phyloP scores from a whole-genome alignment of 768 basidiomycete species.

The Lactarius sanguifluus region DNA sequence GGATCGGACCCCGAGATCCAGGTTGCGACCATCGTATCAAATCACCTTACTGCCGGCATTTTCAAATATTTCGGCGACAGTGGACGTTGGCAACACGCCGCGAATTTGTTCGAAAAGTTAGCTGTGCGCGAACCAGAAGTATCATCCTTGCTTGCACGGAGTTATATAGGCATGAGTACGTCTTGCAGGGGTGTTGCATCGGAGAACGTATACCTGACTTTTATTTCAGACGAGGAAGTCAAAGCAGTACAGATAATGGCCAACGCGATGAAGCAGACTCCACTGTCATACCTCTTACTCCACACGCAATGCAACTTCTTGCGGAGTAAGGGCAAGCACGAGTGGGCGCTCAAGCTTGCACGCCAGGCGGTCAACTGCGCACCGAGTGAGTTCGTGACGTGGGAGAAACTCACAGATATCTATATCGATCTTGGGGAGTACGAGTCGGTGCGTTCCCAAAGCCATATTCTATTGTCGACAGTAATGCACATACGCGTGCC shows the following conservation, averaged over 20 bases:
- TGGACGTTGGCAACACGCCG: constrained; percentile 81
- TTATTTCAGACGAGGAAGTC: constrained; percentile 85
- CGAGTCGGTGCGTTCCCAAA: constrained; percentile 52
- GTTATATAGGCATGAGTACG: constrained; percentile 98
- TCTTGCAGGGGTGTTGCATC: constrained; percentile 21
- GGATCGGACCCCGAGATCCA: constrained; percentile 99
- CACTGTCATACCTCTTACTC: constrained; percentile 90
- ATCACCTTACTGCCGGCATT: constrained; percentile 92
- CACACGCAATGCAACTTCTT: constrained; percentile 96
- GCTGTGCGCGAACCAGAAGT: constrained; percentile 86
- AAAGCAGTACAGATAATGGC: constrained; percentile 96
- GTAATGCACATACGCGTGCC: constrained; percentile 1
- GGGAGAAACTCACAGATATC: constrained; percentile 95
- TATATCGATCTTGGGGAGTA: constrained; percentile 90
- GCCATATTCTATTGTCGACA: not conserved
- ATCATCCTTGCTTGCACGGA: constrained; percentile 78
- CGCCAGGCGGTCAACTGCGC: constrained; percentile 97
- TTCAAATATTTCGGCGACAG: constrained; percentile 97
- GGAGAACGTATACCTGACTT: not conserved
- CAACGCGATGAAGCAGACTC: constrained; percentile 75
- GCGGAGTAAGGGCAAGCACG: constrained; percentile 75
- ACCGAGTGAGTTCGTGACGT: constrained; percentile 97
- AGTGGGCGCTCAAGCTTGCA: constrained; percentile 91
- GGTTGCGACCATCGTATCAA: constrained; percentile 94
- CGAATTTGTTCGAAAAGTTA: constrained; percentile 93